Evolutionary conservation across 352 stramenopile species (phyloP), one percentile per base, ranked within the genome.

Genomic region (Phytophthora litchii): DNA sequence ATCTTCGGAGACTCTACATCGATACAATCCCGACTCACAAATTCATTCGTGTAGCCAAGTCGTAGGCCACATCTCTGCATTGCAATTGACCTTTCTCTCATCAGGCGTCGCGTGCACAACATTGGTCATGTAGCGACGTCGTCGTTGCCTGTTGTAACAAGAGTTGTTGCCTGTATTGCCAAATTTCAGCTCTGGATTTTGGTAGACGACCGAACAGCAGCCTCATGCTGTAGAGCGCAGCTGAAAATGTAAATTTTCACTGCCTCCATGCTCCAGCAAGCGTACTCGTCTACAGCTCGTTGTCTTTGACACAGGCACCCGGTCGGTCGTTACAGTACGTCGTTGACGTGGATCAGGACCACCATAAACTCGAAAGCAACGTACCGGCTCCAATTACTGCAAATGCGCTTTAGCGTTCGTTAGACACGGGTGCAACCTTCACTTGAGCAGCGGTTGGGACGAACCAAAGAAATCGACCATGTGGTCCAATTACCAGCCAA

Each of bases 11-110:
- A 27, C 31, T 23, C 4, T 23, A 42, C 36, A 42, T 19, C 2
- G 7, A 3, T 29, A 13, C 43, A 37, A 29, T 50, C 14, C 43
- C 1, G 29, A 29, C 44, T 57, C 25, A 21, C 19, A 59, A 64
- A 47, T 59, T 64, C 47, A 43, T 59, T 64, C 44, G 56, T 64
- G 56, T 59, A 64, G 56, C 56, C 38, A 64, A 54, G 42, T 60
- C 16, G 21, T 47, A 29, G 35, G 36, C 23, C 38, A 49, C 38
- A 49, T 48, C 38, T 46, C 21, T 45, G 34, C 47, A 44, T 36
- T 27, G 34, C 13, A 14, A 44, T 32, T 57, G 46, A 57, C 45
- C 38, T 64, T 57, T 64, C 19, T 64, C 40, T 35, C 21, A 27
- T 51, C 40, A 47, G 40, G 19, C 0, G 20, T 13, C 21, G 40